Percentiles rank a stretch among this genome's conserved stretches.
phyloP scores from a whole-genome alignment of 306 rosid species.

The Vigna radiata region DNA sequence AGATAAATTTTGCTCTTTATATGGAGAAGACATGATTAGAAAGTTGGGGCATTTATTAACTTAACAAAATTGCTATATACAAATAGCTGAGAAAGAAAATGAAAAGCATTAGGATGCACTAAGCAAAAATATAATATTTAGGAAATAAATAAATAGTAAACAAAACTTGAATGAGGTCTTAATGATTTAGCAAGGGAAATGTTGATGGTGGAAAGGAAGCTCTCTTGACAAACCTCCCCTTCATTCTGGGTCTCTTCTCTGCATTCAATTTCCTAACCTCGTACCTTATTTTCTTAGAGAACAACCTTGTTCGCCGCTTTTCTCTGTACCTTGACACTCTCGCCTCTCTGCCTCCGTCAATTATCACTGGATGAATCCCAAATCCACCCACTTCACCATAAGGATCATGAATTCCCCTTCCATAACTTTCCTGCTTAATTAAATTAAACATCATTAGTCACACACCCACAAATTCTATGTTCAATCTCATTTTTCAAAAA shows the following conservation, averaged over 20 bases:
- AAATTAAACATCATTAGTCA: neutral
- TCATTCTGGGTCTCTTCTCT: slow-evolving; percentile 97
- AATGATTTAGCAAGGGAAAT: slow-evolving; percentile 54
- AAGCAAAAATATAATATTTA: neutral
- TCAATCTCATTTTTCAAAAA: neutral
- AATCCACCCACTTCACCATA: slow-evolving; percentile 55
- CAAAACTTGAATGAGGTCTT: slow-evolving; percentile 25
- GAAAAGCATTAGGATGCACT: neutral
- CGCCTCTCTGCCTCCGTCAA: slow-evolving; percentile 82
- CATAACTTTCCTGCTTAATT: slow-evolving; percentile 51
- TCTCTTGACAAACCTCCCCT: slow-evolving; percentile 93
- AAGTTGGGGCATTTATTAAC: neutral
- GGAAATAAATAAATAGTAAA: neutral
- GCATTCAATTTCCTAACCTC: slow-evolving; percentile 96
- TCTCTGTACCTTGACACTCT: slow-evolving; percentile 91
- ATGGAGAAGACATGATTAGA: neutral
- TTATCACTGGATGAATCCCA: slow-evolving; percentile 52
- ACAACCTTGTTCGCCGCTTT: slow-evolving; percentile 82
- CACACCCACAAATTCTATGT: neutral
- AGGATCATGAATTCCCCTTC: slow-evolving; percentile 37
- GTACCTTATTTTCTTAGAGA: slow-evolving; percentile 95
- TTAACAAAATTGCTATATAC: slow-evolving; percentile 43
- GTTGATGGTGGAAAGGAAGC: slow-evolving; percentile 56
- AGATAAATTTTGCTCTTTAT: too few species aligned
- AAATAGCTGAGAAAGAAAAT: slow-evolving; percentile 1